Conservation (phyloP, 768 basidiomycete genomes). For the Auricularia auricula-judae region DNA sequence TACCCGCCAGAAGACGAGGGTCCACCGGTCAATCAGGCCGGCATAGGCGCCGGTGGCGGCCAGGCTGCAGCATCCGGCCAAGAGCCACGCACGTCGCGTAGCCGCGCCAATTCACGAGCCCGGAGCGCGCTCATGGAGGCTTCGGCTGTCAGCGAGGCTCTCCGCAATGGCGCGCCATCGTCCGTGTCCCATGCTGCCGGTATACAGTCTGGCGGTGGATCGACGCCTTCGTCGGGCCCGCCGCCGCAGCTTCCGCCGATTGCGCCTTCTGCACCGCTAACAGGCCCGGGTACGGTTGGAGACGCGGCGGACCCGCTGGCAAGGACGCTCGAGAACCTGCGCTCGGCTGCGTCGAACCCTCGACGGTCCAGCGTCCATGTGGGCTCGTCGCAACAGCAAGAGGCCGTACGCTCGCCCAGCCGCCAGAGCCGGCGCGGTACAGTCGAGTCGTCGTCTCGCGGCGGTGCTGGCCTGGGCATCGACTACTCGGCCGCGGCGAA, state of each 20-base stretch:
- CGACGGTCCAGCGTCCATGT: conserved; percentile 22
- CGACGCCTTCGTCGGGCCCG: background rate
- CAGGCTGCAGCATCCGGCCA: background rate
- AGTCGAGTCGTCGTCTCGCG: conserved; percentile 10
- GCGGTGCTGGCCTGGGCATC: conserved; percentile 17
- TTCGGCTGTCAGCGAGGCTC: too few species aligned
- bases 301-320: conserved; percentile 30
- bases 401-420: conserved; percentile 7
- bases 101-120: background rate
- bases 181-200: too few species aligned
- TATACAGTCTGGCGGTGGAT: background rate
- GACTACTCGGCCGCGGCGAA: conserved; percentile 74
- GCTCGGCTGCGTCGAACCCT: conserved; percentile 18
- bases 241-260: background rate
- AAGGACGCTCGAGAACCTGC: conserved; percentile 24
- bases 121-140: background rate
- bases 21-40: conserved; percentile 43
- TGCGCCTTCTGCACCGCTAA: conserved; percentile 1
- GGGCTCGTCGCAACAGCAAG: conserved; percentile 13
- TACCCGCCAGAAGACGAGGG: conserved; percentile 36
- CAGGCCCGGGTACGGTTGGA: conserved; percentile 9
- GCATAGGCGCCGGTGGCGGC: conserved; percentile 57
- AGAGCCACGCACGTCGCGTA: background rate
- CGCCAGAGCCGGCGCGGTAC: conserved; percentile 7
- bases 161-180: too few species aligned